Evolutionary conservation across 140 eudicot genomes (phyloP).

Genomic region (Stevia rebaudiana): DNA sequence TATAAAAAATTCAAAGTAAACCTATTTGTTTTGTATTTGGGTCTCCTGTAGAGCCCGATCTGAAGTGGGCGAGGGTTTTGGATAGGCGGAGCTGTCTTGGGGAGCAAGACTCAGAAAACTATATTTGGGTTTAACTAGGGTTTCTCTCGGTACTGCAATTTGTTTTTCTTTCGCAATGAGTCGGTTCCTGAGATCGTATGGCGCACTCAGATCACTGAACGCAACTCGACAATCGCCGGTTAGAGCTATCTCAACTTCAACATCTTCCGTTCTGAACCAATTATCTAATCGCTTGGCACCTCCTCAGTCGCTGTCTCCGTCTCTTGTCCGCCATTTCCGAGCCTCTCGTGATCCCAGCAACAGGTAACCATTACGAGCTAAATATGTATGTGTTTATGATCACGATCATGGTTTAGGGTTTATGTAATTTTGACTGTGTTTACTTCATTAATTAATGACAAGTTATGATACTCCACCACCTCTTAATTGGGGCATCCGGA

Average conservation of each 20-base stretch:
- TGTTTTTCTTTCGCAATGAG: slow-evolving; percentile 11
- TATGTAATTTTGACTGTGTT: background rate
- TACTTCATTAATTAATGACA: background rate
- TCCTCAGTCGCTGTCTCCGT: slow-evolving; percentile 10
- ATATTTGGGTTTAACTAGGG: slow-evolving; percentile 1
- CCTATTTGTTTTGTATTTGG: no score
- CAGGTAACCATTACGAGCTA: slow-evolving; percentile 24
- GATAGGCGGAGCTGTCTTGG: background rate
- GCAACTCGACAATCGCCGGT: slow-evolving; percentile 1
- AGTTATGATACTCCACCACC: slow-evolving; percentile 47
- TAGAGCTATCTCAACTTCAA: slow-evolving; percentile 9
- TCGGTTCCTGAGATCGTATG: slow-evolving; percentile 22
- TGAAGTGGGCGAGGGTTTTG: background rate
- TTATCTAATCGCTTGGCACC: slow-evolving; percentile 14
- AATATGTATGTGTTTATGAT: background rate
- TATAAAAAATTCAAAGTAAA: no score
- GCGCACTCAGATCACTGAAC: slow-evolving; percentile 15
- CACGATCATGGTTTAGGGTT: background rate
- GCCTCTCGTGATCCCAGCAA: slow-evolving; percentile 39
- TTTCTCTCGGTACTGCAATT: background rate
- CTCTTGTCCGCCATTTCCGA: slow-evolving; percentile 33
- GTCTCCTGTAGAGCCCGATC: no score
- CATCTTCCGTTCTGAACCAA: slow-evolving; percentile 17
- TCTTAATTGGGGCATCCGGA: slow-evolving; percentile 78
- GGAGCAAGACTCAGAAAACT: no score